phyloP scores from a whole-genome alignment of 2,329 filamentous ascomycete species.

The Stagonosporopsis tanaceti region DNA sequence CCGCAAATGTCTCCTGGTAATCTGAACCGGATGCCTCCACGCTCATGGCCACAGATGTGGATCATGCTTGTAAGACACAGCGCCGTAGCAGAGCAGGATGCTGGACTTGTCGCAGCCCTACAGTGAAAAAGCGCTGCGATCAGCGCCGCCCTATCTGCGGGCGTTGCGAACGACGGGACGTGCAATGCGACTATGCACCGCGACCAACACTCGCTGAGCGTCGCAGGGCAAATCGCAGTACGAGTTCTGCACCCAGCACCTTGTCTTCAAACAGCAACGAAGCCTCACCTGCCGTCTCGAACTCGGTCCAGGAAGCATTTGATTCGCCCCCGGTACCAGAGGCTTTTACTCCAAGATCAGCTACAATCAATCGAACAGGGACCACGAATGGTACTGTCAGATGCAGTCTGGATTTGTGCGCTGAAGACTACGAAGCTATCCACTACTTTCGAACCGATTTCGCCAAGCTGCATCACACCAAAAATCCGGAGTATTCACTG shows the following conservation, averaged over 20 bases:
- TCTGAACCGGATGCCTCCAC: neutral
- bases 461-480: conserved; percentile 48
- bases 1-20: neutral
- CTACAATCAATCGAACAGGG: neutral
- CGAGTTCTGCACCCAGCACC: conserved; percentile 1
- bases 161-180: conserved; percentile 16
- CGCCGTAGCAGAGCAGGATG: conserved; percentile 22
- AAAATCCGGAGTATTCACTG: conserved; percentile 48
- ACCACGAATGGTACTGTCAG: conserved; percentile 1
- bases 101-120: conserved; percentile 25
- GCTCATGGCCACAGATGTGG: conserved; percentile 8
- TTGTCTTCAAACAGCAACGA: conserved; percentile 40
- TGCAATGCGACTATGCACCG: conserved; percentile 22
- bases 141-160: conserved; percentile 22
- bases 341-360: neutral
- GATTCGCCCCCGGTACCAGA: neutral
- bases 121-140: conserved; percentile 29
- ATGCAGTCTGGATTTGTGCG: conserved; percentile 35
- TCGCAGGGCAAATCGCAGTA: conserved; percentile 12
- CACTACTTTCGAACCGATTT: conserved; percentile 49
- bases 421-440: conserved; percentile 48
- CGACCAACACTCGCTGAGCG: conserved; percentile 25
- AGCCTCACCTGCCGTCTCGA: conserved; percentile 22
- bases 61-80: neutral
- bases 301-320: neutral